phyloP scores from a whole-genome alignment of 2,329 filamentous ascomycete species.

The Sporothrix brunneoviolacea region DNA sequence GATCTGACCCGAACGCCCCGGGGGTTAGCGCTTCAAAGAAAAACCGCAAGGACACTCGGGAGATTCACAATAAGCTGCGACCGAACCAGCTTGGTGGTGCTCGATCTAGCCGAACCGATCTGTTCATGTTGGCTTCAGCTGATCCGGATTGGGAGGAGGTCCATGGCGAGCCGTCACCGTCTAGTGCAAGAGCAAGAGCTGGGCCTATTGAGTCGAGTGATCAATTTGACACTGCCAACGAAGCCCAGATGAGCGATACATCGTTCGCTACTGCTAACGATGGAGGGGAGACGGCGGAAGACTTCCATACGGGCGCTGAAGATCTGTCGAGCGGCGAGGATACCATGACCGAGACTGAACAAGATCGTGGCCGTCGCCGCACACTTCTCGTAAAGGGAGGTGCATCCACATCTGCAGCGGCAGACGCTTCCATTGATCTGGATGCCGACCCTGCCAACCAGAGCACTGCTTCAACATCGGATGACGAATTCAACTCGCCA shows the following conservation, averaged over 20 bases:
- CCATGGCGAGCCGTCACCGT: slow-evolving; percentile 49
- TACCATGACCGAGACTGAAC: slow-evolving; percentile 74
- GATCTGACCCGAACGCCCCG: slow-evolving; percentile 39
- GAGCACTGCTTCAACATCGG: slow-evolving; percentile 85
- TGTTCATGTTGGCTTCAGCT: slow-evolving; percentile 53
- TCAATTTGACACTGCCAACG: slow-evolving; percentile 74
- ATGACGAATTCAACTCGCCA: slow-evolving; percentile 55
- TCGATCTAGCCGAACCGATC: slow-evolving; percentile 68
- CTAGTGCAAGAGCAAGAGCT: slow-evolving; percentile 24
- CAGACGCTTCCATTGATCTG: not conserved
- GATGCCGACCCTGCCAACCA: slow-evolving; percentile 38
- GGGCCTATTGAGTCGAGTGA: slow-evolving; percentile 49
- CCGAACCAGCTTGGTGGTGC: slow-evolving; percentile 68
- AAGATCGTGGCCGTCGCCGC: slow-evolving; percentile 10
- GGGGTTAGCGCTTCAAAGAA: slow-evolving; percentile 45
- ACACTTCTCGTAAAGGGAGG: not conserved
- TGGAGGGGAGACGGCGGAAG: slow-evolving; percentile 79
- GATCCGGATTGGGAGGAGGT: slow-evolving; percentile 87
- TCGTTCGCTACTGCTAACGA: slow-evolving; percentile 69
- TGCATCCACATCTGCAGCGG: not conserved
- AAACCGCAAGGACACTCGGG: slow-evolving; percentile 59
- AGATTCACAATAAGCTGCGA: slow-evolving; percentile 66
- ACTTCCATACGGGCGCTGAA: slow-evolving; percentile 90
- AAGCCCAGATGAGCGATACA: slow-evolving; percentile 52
- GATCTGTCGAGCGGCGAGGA: slow-evolving; percentile 63